These are phyloP conservation scores for Nemania bipapillata DNA, from an alignment of 2,329 filamentous ascomycete species.

Conservation along the genomic window DNA sequence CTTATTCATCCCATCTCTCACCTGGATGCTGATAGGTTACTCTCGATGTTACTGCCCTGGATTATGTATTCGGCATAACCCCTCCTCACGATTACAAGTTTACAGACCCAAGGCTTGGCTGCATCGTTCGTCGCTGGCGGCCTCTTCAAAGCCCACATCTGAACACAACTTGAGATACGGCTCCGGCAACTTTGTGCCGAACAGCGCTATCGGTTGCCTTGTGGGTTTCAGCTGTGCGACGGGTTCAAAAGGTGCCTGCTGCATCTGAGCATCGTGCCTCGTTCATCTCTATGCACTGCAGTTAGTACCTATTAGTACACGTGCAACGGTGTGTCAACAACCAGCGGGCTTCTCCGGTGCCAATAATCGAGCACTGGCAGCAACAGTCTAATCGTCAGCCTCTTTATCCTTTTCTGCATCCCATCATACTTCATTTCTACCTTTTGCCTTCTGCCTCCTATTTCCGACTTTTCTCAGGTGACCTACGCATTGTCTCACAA, in stretches of 20 bases:
- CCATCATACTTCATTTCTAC: neutral
- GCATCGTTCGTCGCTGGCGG: constrained; percentile 27
- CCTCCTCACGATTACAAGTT: neutral
- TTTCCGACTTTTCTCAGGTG: neutral
- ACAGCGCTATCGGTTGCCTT: neutral
- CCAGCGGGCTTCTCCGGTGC: constrained; percentile 4
- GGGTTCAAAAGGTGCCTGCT: constrained; percentile 9
- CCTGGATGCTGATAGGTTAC: neutral
- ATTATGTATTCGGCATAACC: neutral
- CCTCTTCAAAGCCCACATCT: constrained; percentile 25
- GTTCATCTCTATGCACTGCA: neutral
- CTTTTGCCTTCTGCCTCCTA: no score
- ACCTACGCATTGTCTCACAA: neutral
- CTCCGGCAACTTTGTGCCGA: constrained; percentile 36
- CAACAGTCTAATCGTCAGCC: neutral
- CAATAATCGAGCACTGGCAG: neutral
- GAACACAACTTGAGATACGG: constrained; percentile 18
- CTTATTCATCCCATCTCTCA: no score
- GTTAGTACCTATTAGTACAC: neutral
- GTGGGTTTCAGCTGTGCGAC: constrained; percentile 29
- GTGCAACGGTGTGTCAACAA: neutral
- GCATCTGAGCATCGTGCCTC: neutral
- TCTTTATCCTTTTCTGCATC: neutral
- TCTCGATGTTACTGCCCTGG: constrained; percentile 4
- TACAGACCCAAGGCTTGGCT: constrained; percentile 33